A percentile compares a stretch with the other conserved stretches of the same genome.
phyloP scores from a whole-genome alignment of 495 filamentous ascomycete genomes.

The Daldinia vernicosa region DNA sequence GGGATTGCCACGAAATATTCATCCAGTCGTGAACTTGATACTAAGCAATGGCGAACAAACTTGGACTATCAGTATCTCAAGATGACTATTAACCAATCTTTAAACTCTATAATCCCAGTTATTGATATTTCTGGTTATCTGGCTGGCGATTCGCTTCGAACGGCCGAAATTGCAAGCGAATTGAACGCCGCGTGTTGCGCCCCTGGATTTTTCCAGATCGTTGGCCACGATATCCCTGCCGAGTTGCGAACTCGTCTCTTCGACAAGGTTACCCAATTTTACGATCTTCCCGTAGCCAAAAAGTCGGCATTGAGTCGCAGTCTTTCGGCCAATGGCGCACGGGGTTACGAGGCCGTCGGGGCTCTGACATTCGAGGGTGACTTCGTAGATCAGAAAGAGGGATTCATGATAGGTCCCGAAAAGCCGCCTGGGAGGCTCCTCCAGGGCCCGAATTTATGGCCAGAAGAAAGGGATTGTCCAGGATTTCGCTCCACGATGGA shows the following conservation, averaged over 20 bases:
- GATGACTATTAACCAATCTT: constrained; percentile 14
- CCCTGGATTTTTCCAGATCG: constrained; percentile 67
- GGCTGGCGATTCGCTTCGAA: constrained; percentile 18
- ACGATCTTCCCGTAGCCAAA: constrained; percentile 27
- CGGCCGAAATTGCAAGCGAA: constrained; percentile 30
- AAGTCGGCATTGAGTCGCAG: constrained; percentile 29
- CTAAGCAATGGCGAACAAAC: not conserved
- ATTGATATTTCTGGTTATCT: constrained; percentile 45
- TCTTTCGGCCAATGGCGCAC: constrained; percentile 34
- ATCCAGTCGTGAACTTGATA: not conserved
- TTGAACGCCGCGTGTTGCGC: constrained; percentile 59
- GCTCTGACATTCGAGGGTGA: constrained; percentile 41
- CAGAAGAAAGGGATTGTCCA: constrained; percentile 42
- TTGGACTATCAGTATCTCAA: not conserved
- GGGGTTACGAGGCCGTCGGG: constrained; percentile 43
- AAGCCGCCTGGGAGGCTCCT: constrained; percentile 46
- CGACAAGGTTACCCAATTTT: constrained; percentile 32
- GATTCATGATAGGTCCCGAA: constrained; percentile 46
- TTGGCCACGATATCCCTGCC: constrained; percentile 52
- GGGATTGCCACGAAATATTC: not conserved
- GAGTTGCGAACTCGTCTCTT: constrained; percentile 41
- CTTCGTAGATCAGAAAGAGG: constrained; percentile 41
- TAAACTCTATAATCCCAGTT: constrained; percentile 33
- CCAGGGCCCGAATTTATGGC: constrained; percentile 61
- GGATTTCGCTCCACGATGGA: constrained; percentile 47